Conservation (phyloP, 2,329 filamentous ascomycete genomes). For the Paraphaeosphaeria sporulosa region DNA sequence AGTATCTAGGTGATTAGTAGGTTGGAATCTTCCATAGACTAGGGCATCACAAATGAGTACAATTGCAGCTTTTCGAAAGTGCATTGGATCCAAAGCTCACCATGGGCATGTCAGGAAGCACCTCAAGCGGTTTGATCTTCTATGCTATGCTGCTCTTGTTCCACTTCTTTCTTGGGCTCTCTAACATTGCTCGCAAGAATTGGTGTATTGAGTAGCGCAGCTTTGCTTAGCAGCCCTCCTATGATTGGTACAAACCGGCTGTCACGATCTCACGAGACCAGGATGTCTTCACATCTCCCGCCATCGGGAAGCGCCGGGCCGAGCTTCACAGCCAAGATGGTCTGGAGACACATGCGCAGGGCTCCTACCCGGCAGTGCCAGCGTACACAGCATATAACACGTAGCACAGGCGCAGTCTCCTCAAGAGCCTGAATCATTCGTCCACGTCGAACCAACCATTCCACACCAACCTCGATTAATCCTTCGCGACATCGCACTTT, state of each 20-base stretch:
- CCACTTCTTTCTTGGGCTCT: not conserved
- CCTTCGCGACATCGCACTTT: constrained; percentile 5
- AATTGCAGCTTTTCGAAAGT: too few relatives aligned
- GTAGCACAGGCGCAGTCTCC: constrained; percentile 1
- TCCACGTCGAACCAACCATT: constrained; percentile 7
- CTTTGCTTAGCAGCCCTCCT: not conserved
- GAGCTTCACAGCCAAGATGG: constrained; percentile 4
- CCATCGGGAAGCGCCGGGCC: constrained; percentile 9
- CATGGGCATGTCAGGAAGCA: too few relatives aligned
- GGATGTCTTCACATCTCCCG: not conserved
- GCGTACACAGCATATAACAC: constrained; percentile 8
- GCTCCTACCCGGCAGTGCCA: not conserved
- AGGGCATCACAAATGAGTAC: too few relatives aligned
- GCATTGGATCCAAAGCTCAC: too few relatives aligned
- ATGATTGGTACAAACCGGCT: not conserved
- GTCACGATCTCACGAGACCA: constrained; percentile 2
- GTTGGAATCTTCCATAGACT: too few relatives aligned
- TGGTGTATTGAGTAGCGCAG: not conserved
- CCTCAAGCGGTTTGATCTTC: too few relatives aligned
- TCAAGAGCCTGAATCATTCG: constrained; percentile 5
- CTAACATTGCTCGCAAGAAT: not conserved
- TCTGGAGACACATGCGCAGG: constrained; percentile 8
- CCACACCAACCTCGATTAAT: constrained; percentile 7
- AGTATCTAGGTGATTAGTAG: too few relatives aligned
- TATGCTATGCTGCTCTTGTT: too few relatives aligned